These are phyloP conservation scores for Scheffersomyces stambukii DNA, from an alignment of 1,139 yeast species.

Conservation along the genomic window DNA sequence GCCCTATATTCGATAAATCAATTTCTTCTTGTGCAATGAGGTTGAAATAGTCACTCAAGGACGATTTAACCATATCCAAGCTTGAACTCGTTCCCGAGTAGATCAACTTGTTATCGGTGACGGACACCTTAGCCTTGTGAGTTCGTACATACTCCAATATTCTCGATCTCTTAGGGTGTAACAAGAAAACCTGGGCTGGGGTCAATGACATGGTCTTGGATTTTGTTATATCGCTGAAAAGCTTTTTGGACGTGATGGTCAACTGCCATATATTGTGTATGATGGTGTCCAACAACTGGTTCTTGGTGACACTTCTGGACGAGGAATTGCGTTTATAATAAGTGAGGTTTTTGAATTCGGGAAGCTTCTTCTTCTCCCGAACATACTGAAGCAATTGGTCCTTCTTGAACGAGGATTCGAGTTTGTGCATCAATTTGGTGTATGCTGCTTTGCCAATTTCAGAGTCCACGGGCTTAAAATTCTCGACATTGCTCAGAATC, in stretches of 20 bases:
- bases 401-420: conserved; percentile 17
- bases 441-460: conserved; percentile 11
- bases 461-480: conserved; percentile 10
- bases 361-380: conserved; percentile 7
- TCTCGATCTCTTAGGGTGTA: conserved; percentile 12
- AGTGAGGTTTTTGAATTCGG: no score
- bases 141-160: conserved; percentile 2
- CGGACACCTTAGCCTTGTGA: conserved; percentile 2
- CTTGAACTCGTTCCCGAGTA: conserved; percentile 4
- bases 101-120: conserved; percentile 2
- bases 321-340: no score
- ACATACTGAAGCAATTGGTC: conserved; percentile 20
- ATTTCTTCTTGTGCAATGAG: conserved; percentile 22
- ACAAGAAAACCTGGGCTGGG: conserved; percentile 40
- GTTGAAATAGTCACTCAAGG: conserved; percentile 2
- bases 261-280: conserved; percentile 39
- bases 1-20: conserved; percentile 23
- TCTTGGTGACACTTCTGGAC: no score
- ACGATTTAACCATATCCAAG: conserved; percentile 4
- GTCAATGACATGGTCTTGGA: conserved; percentile 10
- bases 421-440: conserved; percentile 7
- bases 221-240: conserved; percentile 36
- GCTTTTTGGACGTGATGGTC: conserved; percentile 19
- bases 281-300: conserved; percentile 19
- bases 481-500: no score